Base-by-base conservation (phyloP, 1,284 basidiomycete species). In the Paramarasmius palmivorus region DNA sequence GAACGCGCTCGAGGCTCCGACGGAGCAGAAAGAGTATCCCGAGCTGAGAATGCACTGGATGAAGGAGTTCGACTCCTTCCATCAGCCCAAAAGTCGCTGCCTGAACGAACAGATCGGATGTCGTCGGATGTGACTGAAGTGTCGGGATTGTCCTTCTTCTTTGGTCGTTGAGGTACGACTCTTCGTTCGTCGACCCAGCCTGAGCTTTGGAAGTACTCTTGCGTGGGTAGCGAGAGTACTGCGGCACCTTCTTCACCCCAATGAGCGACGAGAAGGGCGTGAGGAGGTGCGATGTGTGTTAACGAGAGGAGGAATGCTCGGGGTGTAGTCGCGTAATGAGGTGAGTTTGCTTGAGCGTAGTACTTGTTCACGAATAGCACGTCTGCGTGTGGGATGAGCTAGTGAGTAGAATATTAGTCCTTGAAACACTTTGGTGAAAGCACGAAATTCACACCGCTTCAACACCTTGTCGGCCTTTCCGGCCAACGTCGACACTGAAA, bases 161-260 rank as follows among this genome's bases (percentile, higher is more conserved):
- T 12, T 20, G 57, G 47, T 22, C 12, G 39, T 41, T 32, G 51
- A 50, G 22, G 56, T 46, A 38, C 58, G 51, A 20, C 62, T 46
- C 41, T 64, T 22, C 65, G 65, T 44, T 79, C 75, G 57, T 77
- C 77, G 1, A 85, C 80, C 89, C 88, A 91, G 2, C 84, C 84
- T 0, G 86, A 89, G 58, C 84, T 85, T 61, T 92, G 90, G 62
- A 91, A 88, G 67, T 92, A 92, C 61, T 92, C 90, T 58, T 81
- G 79, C 0, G 89, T 91, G 0, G 90, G 90, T 6, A 92, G 69
- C n/a, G 87, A 90, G 51, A 92, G 78, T 2, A 88, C 82, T 0
- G 90, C 90, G 1, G 86, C 86, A 7, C 89, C 89, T 42, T 88
- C 84, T 22, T 75, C 72, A 10, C 89, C 88, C 80, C 89, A 91